Conservation (phyloP, 495 filamentous ascomycete species). For the Podospora conica region DNA sequence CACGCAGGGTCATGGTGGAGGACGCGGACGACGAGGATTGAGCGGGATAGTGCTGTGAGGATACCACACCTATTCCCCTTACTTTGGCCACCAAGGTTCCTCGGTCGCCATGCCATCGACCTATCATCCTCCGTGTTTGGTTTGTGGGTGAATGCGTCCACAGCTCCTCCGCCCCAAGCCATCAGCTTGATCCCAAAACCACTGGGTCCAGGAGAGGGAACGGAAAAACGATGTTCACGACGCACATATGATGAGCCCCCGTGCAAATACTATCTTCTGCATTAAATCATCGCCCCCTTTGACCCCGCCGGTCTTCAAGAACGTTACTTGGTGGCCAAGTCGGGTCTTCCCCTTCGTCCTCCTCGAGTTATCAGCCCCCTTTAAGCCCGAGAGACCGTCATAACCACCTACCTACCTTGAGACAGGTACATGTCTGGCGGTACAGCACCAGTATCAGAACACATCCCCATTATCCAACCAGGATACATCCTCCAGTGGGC, state of each 20-base stretch:
- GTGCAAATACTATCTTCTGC: not conserved
- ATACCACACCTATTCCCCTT: not conserved
- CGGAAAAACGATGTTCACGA: not conserved
- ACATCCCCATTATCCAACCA: no score
- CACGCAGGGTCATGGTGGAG: slow-evolving; percentile 6
- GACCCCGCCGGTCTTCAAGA: no score
- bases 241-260: not conserved
- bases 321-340: not conserved
- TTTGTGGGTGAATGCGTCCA: not conserved
- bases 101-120: not conserved
- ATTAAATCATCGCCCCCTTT: not conserved
- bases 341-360: no score
- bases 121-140: not conserved
- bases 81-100: not conserved
- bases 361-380: not conserved
- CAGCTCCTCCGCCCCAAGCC: not conserved
- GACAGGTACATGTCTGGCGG: not conserved
- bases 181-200: no score
- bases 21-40: slow-evolving; percentile 4
- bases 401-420: not conserved
- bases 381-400: not conserved
- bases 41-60: not conserved
- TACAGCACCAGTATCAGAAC: not conserved
- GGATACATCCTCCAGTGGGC: no score
- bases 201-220: no score